phyloP scores from a whole-genome alignment of 163 green algal species.

The Coccomyxa subellipsoidea region DNA sequence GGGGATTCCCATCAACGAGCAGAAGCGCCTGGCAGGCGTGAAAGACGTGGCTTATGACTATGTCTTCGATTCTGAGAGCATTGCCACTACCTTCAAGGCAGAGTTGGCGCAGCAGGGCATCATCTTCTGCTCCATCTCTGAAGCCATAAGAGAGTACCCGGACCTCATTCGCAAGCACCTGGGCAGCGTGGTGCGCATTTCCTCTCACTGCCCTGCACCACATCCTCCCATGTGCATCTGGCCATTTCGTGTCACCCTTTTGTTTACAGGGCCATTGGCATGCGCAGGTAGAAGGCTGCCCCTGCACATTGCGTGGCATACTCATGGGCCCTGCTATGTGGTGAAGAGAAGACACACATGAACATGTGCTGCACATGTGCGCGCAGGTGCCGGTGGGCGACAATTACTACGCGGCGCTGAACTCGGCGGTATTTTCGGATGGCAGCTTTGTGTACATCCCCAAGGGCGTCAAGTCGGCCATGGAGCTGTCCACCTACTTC shows the following conservation, averaged over 20 bases:
- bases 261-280: too few species aligned
- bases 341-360: neutral
- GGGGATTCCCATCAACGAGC: conserved; percentile 95
- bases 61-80: conserved; percentile 98
- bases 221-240: neutral
- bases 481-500: conserved; percentile 99
- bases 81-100: conserved; percentile 95
- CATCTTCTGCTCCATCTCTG: conserved; percentile 96
- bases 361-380: neutral
- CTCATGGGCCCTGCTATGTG: neutral
- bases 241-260: neutral
- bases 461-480: conserved; percentile 91
- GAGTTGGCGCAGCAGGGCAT: conserved; percentile 93
- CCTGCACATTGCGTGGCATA: too few species aligned
- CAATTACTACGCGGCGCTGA: conserved; percentile 99
- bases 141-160: conserved; percentile 93
- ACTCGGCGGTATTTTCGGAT: conserved; percentile 97
- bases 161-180: conserved; percentile 96
- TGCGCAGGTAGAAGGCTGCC: too few species aligned
- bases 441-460: conserved; percentile 98
- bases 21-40: conserved; percentile 85
- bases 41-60: conserved; percentile 93
- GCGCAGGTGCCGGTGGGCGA: conserved; percentile 86
- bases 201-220: too few species aligned
- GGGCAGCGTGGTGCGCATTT: conserved; percentile 81